Evolutionary conservation across 106 monocot species (phyloP).

Genomic region (Dendrobium chrysotoxum): DNA sequence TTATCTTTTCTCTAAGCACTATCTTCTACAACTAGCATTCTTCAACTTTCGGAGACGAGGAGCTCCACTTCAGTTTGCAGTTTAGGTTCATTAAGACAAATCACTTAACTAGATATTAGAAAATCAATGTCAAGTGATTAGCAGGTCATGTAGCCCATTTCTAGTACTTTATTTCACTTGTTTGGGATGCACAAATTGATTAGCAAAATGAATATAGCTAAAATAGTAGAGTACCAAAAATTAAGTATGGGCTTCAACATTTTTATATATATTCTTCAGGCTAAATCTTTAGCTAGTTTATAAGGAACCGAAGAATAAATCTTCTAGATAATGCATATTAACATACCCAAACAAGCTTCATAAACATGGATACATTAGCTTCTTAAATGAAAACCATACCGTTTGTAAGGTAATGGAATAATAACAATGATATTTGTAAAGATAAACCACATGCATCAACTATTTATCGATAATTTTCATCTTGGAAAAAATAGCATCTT

Average conservation of each 20-base stretch:
- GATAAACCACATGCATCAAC: neutral
- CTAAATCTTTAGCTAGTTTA: neutral
- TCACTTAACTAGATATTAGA: too few relatives aligned
- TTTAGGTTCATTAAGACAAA: too few relatives aligned
- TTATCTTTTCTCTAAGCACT: too few relatives aligned
- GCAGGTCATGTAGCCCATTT: too few relatives aligned
- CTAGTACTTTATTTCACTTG: neutral
- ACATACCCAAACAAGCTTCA: neutral
- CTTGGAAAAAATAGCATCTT: neutral
- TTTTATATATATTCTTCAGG: neutral
- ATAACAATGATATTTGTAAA: neutral
- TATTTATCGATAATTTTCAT: neutral
- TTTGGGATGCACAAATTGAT: neutral
- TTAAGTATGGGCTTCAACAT: neutral
- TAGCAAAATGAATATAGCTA: neutral
- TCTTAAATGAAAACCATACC: neutral
- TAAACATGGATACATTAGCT: neutral
- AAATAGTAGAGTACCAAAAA: neutral
- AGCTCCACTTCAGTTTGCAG: too few relatives aligned
- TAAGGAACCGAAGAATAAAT: neutral
- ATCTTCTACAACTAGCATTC: too few relatives aligned
- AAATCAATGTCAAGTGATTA: too few relatives aligned
- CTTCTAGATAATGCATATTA: neutral
- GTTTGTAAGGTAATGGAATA: neutral
- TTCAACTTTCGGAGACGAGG: too few relatives aligned